A percentile compares a stretch with the other conserved stretches of the same genome.
These are phyloP conservation scores for Backusella circina DNA, from an alignment of 192 early-diverging fungal genomes.

Conservation along the genomic window DNA sequence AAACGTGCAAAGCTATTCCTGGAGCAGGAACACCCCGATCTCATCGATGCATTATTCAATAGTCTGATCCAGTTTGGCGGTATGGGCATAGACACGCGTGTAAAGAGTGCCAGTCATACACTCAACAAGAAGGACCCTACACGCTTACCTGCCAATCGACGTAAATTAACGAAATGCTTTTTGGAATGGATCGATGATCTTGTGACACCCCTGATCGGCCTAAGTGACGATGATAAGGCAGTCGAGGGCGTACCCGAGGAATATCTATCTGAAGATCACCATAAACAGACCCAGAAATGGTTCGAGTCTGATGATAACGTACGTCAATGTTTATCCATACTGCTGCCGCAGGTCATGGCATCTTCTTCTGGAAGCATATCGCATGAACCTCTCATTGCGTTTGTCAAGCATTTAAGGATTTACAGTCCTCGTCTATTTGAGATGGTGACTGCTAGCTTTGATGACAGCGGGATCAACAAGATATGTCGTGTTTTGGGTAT, in stretches of 20 bases:
- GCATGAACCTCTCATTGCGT: slow-evolving; percentile 19
- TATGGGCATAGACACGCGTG: neutral
- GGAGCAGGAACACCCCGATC: neutral
- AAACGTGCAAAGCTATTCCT: slow-evolving; percentile 12
- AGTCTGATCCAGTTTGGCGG: neutral
- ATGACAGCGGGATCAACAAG: slow-evolving; percentile 15
- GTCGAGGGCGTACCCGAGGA: neutral
- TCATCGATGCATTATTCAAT: slow-evolving; percentile 10
- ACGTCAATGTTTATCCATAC: slow-evolving; percentile 17
- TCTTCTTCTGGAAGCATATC: slow-evolving; percentile 15
- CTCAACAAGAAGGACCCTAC: slow-evolving; percentile 9
- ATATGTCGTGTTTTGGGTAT: slow-evolving; percentile 24
- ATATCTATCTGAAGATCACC: neutral
- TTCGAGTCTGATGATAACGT: slow-evolving; percentile 35
- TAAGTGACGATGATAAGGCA: neutral
- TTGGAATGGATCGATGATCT: slow-evolving; percentile 33
- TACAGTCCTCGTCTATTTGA: slow-evolving; percentile 30
- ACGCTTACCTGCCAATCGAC: slow-evolving; percentile 6
- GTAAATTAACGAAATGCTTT: slow-evolving; percentile 11
- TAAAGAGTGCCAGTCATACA: neutral
- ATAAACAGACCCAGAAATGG: slow-evolving; percentile 2
- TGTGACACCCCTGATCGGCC: slow-evolving; percentile 21
- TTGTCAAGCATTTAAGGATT: slow-evolving; percentile 25
- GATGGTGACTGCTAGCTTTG: slow-evolving; percentile 15
- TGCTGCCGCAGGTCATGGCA: slow-evolving; percentile 20